A percentile compares a stretch with the other conserved stretches of the same genome.
phyloP scores from a whole-genome alignment of 352 stramenopile species.

The Pythium phragmitis region DNA sequence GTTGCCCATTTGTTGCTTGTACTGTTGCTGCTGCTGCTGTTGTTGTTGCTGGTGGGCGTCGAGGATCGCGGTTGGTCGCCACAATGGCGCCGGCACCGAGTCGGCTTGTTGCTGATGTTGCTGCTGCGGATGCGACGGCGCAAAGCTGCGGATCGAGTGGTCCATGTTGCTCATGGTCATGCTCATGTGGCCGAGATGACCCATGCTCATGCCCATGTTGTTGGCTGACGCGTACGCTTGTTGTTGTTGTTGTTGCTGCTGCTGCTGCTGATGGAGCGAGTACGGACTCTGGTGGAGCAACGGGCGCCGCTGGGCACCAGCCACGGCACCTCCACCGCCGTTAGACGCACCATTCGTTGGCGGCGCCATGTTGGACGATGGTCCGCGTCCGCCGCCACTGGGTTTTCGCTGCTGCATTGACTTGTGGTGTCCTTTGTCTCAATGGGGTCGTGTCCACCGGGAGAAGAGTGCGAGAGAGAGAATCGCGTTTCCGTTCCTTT shows the following conservation, averaged over 20 bases:
- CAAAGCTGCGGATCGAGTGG: constrained; percentile 22
- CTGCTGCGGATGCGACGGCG: constrained; percentile 1
- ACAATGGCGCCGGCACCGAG: constrained; percentile 20
- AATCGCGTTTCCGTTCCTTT: background rate
- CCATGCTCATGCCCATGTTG: constrained; percentile 21
- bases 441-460: background rate
- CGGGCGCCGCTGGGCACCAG: constrained; percentile 7
- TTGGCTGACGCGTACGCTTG: constrained; percentile 9
- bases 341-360: background rate
- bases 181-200: constrained; percentile 18
- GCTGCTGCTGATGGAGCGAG: constrained; percentile 8
- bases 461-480: background rate
- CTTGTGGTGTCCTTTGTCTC: background rate
- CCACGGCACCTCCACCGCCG: background rate
- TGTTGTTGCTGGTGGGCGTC: constrained; percentile 16
- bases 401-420: constrained; percentile 10
- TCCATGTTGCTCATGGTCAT: constrained; percentile 33
- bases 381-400: background rate
- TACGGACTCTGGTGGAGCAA: constrained; percentile 14
- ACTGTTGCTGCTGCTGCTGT: constrained; percentile 18
- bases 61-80: constrained; percentile 19
- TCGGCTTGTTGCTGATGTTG: constrained; percentile 7
- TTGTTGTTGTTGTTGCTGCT: constrained; percentile 8
- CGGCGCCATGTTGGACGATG: constrained; percentile 1
- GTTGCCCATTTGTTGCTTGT: constrained; percentile 12